Evolutionary conservation across 2,329 filamentous ascomycete genomes (phyloP).

Genomic region (Colletotrichum sojae): DNA sequence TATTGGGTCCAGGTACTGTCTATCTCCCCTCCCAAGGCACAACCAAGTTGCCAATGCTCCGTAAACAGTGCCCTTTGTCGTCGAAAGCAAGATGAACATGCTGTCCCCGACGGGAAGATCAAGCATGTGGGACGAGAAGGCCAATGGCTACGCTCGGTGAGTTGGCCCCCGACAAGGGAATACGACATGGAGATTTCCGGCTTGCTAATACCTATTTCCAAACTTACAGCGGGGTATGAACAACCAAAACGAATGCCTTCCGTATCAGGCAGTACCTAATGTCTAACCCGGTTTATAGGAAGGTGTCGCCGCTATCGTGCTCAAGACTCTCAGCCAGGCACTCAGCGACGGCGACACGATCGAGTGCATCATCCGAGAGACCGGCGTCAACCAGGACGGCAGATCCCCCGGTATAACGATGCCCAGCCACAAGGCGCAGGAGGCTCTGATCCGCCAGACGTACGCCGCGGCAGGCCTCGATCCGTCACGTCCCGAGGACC

Average conservation of each 20-base stretch:
- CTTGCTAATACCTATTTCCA: too few species aligned
- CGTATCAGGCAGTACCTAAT: too few species aligned
- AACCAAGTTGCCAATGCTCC: too few species aligned
- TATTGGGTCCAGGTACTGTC: too few species aligned
- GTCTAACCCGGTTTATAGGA: too few species aligned
- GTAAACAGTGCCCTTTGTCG: not conserved
- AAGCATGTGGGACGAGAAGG: constrained; percentile 58
- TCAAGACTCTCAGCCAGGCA: constrained; percentile 63
- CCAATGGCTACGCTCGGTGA: constrained; percentile 67
- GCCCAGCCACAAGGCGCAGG: constrained; percentile 50
- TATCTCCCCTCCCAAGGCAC: too few species aligned
- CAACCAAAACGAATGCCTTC: too few species aligned
- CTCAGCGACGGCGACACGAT: constrained; percentile 50
- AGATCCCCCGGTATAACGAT: constrained; percentile 49
- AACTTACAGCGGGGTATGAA: too few species aligned
- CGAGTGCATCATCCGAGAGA: constrained; percentile 45
- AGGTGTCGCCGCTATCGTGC: constrained; percentile 55
- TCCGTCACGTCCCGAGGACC: constrained; percentile 12
- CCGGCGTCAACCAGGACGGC: constrained; percentile 45
- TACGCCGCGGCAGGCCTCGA: constrained; percentile 44
- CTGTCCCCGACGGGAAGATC: constrained; percentile 44
- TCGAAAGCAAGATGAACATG: constrained; percentile 40
- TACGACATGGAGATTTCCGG: too few species aligned
- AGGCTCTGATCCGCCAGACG: constrained; percentile 44
- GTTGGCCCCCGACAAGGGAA: constrained; percentile 54